Evolutionary conservation across 116 monocot species (phyloP).

Genomic region (Papilionanthe hybrid): DNA sequence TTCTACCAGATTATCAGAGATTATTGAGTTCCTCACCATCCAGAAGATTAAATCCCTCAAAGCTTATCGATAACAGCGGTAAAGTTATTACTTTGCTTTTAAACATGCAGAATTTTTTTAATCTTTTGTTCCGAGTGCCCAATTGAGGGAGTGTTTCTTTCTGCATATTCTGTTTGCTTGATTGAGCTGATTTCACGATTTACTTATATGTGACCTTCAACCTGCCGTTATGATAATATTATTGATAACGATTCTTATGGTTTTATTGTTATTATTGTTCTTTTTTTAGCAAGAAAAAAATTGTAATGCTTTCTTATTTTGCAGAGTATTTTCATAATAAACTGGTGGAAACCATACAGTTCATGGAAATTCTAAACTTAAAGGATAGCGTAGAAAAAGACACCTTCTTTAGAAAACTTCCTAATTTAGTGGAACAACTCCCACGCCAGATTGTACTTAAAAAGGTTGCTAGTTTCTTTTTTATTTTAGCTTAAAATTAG

Average conservation of each 20-base stretch:
- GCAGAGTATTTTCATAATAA: slow-evolving; percentile 98
- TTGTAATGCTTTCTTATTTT: slow-evolving; percentile 9
- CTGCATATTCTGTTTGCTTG: background rate
- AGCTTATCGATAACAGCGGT: slow-evolving; percentile 92
- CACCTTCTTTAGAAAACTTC: slow-evolving; percentile 91
- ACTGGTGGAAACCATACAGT: slow-evolving; percentile 97
- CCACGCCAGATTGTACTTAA: slow-evolving; percentile 91
- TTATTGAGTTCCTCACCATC: slow-evolving; percentile 89
- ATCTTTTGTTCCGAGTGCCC: background rate
- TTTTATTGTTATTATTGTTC: background rate
- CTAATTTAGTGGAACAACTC: slow-evolving; percentile 87
- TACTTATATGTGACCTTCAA: background rate
- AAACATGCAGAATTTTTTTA: background rate
- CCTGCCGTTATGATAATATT: background rate
- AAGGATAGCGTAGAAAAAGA: slow-evolving; percentile 99
- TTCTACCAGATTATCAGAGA: slow-evolving; percentile 98
- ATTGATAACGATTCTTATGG: background rate
- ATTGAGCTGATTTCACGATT: background rate
- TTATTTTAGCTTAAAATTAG: background rate
- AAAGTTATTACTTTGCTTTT: slow-evolving; percentile 22
- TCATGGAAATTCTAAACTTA: slow-evolving; percentile 95
- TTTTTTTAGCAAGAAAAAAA: background rate
- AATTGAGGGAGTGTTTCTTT: background rate
- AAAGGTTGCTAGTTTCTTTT: slow-evolving; percentile 45
- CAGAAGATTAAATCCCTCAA: slow-evolving; percentile 85